Evolutionary conservation across 192 early-diverging fungal species (phyloP).

Genomic region (Obelidium mucronatum): DNA sequence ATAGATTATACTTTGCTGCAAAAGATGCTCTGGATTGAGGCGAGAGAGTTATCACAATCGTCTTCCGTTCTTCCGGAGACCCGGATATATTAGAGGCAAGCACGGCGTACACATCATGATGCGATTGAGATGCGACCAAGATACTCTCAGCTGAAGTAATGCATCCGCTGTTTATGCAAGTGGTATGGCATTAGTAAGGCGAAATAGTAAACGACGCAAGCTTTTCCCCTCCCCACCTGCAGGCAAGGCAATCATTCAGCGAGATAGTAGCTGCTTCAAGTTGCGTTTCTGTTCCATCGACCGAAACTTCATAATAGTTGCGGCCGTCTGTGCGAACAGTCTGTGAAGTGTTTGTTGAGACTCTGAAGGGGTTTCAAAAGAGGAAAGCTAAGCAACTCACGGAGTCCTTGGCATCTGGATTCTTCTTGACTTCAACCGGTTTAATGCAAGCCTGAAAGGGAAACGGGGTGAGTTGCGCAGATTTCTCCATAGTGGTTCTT

Average conservation of each 20-base stretch:
- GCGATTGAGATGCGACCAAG: constrained; percentile 89
- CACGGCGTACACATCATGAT: constrained; percentile 82
- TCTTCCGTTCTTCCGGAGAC: constrained; percentile 36
- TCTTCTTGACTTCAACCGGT: constrained; percentile 83
- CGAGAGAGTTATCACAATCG: constrained; percentile 86
- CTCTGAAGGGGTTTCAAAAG: too few species aligned
- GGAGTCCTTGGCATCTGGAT: constrained; percentile 26
- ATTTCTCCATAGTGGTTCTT: not conserved
- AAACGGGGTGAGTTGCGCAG: too few species aligned
- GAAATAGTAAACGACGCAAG: not conserved
- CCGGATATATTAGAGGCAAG: constrained; percentile 64
- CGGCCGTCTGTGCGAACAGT: constrained; percentile 21
- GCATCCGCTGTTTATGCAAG: constrained; percentile 74
- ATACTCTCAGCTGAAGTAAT: constrained; percentile 98
- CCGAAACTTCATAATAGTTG: constrained; percentile 87
- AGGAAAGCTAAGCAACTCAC: too few species aligned
- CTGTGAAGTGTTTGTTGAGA: constrained; percentile 2
- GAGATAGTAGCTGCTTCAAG: constrained; percentile 87
- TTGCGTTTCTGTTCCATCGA: constrained; percentile 83
- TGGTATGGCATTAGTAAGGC: constrained; percentile 32
- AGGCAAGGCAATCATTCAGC: constrained; percentile 97
- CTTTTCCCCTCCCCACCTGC: constrained; percentile 65
- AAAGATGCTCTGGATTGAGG: constrained; percentile 92
- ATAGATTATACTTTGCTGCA: constrained; percentile 81
- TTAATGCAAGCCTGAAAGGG: constrained; percentile 85